Evolutionary conservation across 1,139 yeast genomes (phyloP), one percentile per base, ranked within the genome.

Genomic region (Pichia sp.): DNA sequence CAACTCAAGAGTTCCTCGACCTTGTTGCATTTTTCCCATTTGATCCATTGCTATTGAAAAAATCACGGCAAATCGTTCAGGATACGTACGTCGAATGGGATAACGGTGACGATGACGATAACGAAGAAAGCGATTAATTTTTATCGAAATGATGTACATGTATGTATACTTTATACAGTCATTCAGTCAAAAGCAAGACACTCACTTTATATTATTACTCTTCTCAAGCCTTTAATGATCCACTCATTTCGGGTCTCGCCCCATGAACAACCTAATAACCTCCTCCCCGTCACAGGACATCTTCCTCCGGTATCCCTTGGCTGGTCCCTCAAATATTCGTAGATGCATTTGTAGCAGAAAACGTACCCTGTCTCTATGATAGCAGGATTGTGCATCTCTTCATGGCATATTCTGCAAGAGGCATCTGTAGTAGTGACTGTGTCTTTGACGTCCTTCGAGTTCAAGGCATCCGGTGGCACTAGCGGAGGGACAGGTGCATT

Each of bases 21-120:
- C 74, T 90, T 54, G 97, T 90, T 68, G 92, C 95, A 13, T 93
- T 90, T 69, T 93, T 93, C 71, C 99, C 99, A 11, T 93, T 89
- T 69, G 99, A 93, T 73, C 99, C 99, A 0, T 72, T 93, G 60
- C 82, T 87, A 52, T 77, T 93, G 60, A 87, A 85, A 48, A 71
- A 71, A 26, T 79, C 90, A 54, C 82, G 83, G 62, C 71, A 71
- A 29, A 74, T 84, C 43, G 72, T 85, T 58, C 72, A 75, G 34
- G 79, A 76, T 42, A 75, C 77, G 54, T 90, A 86, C 67, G 82
- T 90, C 32, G 95, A 90, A 64, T 93, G 99, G 99, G 83, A 80
- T 48, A 90, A 84, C 51, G 48, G 47, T 29, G 57, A 54, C 16
- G 40, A 36, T 7, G 58, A 62, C 32, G 70, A 66, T 46, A 90